Percentiles rank a stretch among this genome's conserved stretches.
Conservation (phyloP, 352 stramenopile species). For the Globisporangium middletonii region DNA sequence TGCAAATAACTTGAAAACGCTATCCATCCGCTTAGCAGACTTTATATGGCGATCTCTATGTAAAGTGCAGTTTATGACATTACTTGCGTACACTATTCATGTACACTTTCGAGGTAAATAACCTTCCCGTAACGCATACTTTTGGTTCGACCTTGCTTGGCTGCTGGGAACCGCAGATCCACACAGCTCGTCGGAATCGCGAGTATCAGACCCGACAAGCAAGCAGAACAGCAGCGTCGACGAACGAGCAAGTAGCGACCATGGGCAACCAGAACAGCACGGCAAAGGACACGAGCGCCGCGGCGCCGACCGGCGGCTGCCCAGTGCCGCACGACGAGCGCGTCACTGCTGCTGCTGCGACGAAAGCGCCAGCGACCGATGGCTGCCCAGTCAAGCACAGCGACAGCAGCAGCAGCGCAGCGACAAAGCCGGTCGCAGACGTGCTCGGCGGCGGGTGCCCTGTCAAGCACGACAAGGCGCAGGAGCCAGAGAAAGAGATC, state of each 20-base stretch:
- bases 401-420: conserved; percentile 1
- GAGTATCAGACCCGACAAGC: conserved; percentile 3
- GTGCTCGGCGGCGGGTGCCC: conserved; percentile 43
- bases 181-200: neutral
- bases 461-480: conserved; percentile 31
- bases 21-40: too few relatives aligned
- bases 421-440: conserved; percentile 15
- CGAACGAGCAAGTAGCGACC: conserved; percentile 3
- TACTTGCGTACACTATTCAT: too few relatives aligned
- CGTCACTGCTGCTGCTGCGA: conserved; percentile 3
- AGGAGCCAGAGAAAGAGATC: conserved; percentile 33
- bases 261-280: conserved; percentile 74
- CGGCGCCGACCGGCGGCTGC: conserved; percentile 19
- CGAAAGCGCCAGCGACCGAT: conserved; percentile 9
- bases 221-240: conserved; percentile 3
- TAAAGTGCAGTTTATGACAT: too few relatives aligned
- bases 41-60: too few relatives aligned
- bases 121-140: neutral
- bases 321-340: conserved; percentile 47
- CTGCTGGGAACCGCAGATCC: neutral
- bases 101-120: too few relatives aligned
- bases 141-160: neutral
- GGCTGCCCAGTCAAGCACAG: conserved; percentile 76
- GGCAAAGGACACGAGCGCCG: conserved; percentile 12
- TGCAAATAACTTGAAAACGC: too few relatives aligned